Evolutionary conservation across 2,329 filamentous ascomycete genomes (phyloP).

Genomic region (Rutstroemia sp.): DNA sequence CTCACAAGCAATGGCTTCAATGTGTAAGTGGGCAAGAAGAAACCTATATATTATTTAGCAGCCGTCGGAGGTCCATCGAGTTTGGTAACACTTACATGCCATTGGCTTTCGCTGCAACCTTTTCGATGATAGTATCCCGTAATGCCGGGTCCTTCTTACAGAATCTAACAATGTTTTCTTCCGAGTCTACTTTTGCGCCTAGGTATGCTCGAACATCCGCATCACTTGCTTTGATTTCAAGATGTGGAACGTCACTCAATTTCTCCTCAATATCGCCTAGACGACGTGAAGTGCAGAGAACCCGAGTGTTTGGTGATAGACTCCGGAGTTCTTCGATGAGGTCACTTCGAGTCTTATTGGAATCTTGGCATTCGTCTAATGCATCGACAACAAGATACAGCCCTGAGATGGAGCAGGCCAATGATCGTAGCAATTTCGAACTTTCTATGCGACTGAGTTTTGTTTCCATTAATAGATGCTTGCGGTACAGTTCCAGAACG

Average conservation of each 20-base stretch:
- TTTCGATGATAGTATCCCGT: not conserved
- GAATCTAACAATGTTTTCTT: slow-evolving; percentile 2
- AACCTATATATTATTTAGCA: slow-evolving; percentile 8
- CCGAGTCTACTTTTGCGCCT: not conserved
- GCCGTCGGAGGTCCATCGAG: too few species aligned
- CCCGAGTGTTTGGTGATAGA: slow-evolving; percentile 17
- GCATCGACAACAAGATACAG: slow-evolving; percentile 17
- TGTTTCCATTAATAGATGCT: slow-evolving; percentile 11
- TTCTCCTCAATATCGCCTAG: slow-evolving; percentile 19
- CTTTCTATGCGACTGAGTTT: slow-evolving; percentile 19
- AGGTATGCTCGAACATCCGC: slow-evolving; percentile 23
- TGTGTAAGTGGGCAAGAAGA: slow-evolving; percentile 30
- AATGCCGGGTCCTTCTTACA: slow-evolving; percentile 5
- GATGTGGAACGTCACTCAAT: slow-evolving; percentile 13
- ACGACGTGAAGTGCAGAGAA: slow-evolving; percentile 30
- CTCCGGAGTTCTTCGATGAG: slow-evolving; percentile 26
- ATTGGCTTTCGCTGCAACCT: slow-evolving; percentile 1
- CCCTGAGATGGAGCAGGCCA: slow-evolving; percentile 15
- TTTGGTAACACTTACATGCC: slow-evolving; percentile 1
- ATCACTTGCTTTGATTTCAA: slow-evolving; percentile 29
- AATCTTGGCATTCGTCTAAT: slow-evolving; percentile 15
- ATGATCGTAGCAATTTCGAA: slow-evolving; percentile 13
- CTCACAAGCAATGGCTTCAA: slow-evolving; percentile 27
- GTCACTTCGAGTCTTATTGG: not conserved
- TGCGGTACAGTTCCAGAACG: slow-evolving; percentile 21